Evolutionary conservation across 192 early-diverging fungal species (phyloP).

Genomic region (Coemansia biformis): DNA sequence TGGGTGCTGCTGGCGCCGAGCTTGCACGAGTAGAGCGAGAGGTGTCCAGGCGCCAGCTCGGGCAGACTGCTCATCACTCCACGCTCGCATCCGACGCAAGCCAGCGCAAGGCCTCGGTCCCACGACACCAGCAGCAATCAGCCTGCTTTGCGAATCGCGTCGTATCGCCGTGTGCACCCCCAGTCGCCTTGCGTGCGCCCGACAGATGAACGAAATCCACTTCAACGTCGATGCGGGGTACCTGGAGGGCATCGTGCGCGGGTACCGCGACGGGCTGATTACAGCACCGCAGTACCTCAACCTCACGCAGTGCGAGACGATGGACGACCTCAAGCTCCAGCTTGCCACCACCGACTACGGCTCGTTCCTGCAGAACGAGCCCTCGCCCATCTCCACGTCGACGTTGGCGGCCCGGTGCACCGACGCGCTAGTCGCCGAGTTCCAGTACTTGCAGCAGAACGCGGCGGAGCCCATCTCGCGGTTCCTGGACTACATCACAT

Average conservation of each 20-base stretch:
- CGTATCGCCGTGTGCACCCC: too few relatives aligned
- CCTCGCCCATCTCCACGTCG: constrained; percentile 89
- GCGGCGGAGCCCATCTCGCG: constrained; percentile 76
- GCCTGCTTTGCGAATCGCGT: too few relatives aligned
- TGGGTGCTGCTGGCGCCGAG: too few relatives aligned
- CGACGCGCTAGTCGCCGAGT: constrained; percentile 86
- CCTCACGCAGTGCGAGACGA: constrained; percentile 95
- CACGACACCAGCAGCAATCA: too few relatives aligned
- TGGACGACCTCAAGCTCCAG: constrained; percentile 96
- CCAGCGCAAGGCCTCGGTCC: too few relatives aligned
- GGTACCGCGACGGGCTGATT: constrained; percentile 85
- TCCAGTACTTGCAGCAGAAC: constrained; percentile 84
- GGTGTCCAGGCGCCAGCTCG: too few relatives aligned
- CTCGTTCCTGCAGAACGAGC: constrained; percentile 89
- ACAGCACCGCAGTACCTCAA: constrained; percentile 80
- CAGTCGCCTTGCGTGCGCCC: too few relatives aligned
- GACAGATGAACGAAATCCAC: constrained; percentile 49
- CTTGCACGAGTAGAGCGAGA: too few relatives aligned
- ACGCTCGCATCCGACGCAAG: too few relatives aligned
- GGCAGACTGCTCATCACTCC: too few relatives aligned
- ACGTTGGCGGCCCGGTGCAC: constrained; percentile 84
- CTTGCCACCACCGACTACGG: constrained; percentile 95
- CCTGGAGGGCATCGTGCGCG: constrained; percentile 91
- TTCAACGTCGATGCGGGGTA: constrained; percentile 92
- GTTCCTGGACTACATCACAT: constrained; percentile 95